Evolutionary conservation across 768 basidiomycete species (phyloP), one percentile per base, ranked within the genome.

Genomic region (Tubosaeta sp.): DNA sequence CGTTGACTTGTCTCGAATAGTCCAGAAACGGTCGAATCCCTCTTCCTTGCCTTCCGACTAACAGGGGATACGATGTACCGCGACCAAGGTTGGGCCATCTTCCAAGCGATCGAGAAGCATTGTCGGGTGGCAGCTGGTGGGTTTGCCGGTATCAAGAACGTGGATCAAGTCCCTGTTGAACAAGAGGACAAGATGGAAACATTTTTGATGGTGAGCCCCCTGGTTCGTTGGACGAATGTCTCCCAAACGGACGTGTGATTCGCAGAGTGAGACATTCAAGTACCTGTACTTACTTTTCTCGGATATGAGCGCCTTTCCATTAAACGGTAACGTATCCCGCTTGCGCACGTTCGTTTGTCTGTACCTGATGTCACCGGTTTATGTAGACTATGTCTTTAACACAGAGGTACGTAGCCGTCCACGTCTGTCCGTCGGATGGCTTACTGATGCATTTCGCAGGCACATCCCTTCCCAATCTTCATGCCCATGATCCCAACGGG

Each of bases 181-280:
- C 73, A 79, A 51, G 86, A 91, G 55, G 92, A 97, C 69, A 86
- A 87, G 67, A 95, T 96, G 94, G 94, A 97, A 71, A 94, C 94
- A 12, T 96, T 94, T 73, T 80, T 94, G 69, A 75, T 96, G 76
- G 90, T 89, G 51, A 36, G 83, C 21, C 41, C 41, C 9, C 30
- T 48, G 30, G 41, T 46, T 18, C 49, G 38, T 40, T 39, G 4
- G 30, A 34, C 9, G 1, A 13, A 12, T 3, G 22, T 16, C 16
- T 30, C 32, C 18, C 6, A n/a, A 32, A 19, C 32, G 11, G 18
- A 27, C 31, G 5, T 27, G 25, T 8, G 46, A n/a, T n/a, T n/a
- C n/a, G 31, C 62, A 91, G 90, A 87, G 87, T 58, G 90, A 93
- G 68, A 94, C 90, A 6, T 69, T 94, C 53, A 94, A 97, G 68